A percentile compares a stretch with the other conserved stretches of the same genome.
Evolutionary conservation across 1,284 basidiomycete species (phyloP).

Genomic region (Pisolithus thermaeus): DNA sequence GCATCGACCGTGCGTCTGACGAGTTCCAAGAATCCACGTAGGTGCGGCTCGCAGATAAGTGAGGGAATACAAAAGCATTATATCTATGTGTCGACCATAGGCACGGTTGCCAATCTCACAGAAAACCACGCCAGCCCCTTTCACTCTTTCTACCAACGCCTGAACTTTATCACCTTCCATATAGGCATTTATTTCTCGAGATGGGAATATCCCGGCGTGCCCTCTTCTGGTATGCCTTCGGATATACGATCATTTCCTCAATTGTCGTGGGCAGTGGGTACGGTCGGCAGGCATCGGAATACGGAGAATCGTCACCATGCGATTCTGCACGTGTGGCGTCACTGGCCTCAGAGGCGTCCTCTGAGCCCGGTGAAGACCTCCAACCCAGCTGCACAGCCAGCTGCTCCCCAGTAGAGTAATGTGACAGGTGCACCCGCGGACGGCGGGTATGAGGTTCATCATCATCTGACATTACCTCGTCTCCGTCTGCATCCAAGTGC

Average conservation of each 20-base stretch:
- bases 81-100: too few species aligned
- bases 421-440: slow-evolving; percentile 23
- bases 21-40: too few species aligned
- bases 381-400: slow-evolving; percentile 19
- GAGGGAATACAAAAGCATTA: too few species aligned
- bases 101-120: too few species aligned
- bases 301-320: slow-evolving; percentile 10
- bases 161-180: slow-evolving; percentile 28
- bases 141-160: neutral
- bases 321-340: slow-evolving; percentile 20
- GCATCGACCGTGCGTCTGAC: too few species aligned
- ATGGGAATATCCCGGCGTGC: slow-evolving; percentile 19
- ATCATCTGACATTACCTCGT: slow-evolving; percentile 47
- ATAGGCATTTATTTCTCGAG: slow-evolving; percentile 28
- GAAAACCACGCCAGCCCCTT: neutral
- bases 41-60: too few species aligned
- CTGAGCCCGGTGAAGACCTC: slow-evolving; percentile 14
- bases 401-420: slow-evolving; percentile 14
- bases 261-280: slow-evolving; percentile 49
- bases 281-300: slow-evolving; percentile 17
- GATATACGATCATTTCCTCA: slow-evolving; percentile 37
- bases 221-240: slow-evolving; percentile 7
- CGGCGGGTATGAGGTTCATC: slow-evolving; percentile 22
- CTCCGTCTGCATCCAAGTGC: slow-evolving; percentile 50
- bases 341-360: slow-evolving; percentile 22